A percentile compares a stretch with the other conserved stretches of the same genome.
Conservation (phyloP, 2,329 filamentous ascomycete genomes). For the Dissoconium aciculare region DNA sequence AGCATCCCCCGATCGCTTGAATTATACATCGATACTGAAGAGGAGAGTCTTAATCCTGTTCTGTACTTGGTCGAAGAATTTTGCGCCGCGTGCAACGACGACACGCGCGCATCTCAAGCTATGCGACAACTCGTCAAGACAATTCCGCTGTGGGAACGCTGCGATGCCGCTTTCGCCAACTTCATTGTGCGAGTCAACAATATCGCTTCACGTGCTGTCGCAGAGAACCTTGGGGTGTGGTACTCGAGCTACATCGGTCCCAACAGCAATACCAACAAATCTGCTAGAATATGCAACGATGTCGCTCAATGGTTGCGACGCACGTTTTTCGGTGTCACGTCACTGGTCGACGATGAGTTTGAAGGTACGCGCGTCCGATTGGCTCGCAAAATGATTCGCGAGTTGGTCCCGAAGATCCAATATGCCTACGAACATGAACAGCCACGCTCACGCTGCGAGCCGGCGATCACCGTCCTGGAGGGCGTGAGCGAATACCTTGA, state of each 20-base stretch:
- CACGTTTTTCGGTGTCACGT: neutral
- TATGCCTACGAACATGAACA: neutral
- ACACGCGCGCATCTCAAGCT: neutral
- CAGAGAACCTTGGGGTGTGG: constrained; percentile 8
- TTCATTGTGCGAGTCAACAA: constrained; percentile 7
- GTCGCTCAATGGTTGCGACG: neutral
- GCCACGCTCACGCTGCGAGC: neutral
- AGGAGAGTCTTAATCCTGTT: constrained; percentile 9
- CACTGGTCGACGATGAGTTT: neutral
- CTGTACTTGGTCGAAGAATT: constrained; percentile 12
- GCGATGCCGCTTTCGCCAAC: constrained; percentile 9
- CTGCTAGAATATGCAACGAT: neutral
- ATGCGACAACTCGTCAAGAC: neutral
- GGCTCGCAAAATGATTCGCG: neutral
- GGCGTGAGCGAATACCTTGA: neutral
- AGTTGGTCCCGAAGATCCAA: neutral
- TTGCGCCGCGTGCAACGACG: constrained; percentile 4
- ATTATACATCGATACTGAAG: constrained; percentile 11
- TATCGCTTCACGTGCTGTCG: constrained; percentile 5
- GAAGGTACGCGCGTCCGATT: neutral
- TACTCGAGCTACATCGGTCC: constrained; percentile 3
- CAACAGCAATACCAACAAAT: neutral
- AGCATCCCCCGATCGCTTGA: constrained; percentile 5
- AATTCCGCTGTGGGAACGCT: constrained; percentile 9
- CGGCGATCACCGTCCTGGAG: neutral